Base-by-base conservation (phyloP, 1,284 basidiomycete species). In the Pseudozyma hubeiensis region DNA sequence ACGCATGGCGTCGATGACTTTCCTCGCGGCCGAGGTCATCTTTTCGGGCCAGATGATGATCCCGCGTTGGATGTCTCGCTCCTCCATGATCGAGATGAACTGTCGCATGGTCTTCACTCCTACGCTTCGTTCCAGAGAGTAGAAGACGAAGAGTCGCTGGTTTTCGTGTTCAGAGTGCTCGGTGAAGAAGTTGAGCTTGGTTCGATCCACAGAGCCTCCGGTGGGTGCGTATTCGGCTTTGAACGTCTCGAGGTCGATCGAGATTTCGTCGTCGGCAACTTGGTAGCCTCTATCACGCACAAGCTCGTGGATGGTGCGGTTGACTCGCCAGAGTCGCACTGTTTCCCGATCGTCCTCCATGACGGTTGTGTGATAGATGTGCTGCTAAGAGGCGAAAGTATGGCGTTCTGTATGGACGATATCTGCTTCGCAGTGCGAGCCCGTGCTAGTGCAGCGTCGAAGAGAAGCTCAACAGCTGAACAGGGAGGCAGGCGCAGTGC, bases 1-100 rank as follows among this genome's bases (percentile, higher is more conserved):
- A 85, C 56, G 91, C 80, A 83, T 83, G 0, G 80, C 82, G 17
- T 84, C 82, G 39, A 83, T 83, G 30, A 83, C 82, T 87, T 98
- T 99, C 80, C 93, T 90, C 7, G 97, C 97, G 3, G 94, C 93
- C 11, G 94, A 91, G 7, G 96, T 97, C 92, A 99, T 97, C 82
- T 92, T 95, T 51, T 93, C 93, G 29, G 93, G 91, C 87, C 94
- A 98, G 76, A 99, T 93, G 69, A 99, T 93, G 84, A 99, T 92
- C 7, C 96, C 97, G 71, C 92, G 88, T 78, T 90, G 89, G 49
- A 98, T 97, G 59, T 89, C 89, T 85, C 94, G 92, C 84, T 79
- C 75, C 58, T 84, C 82, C 56, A 84, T 72, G 24, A 79, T 76
- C 40, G 63, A 59, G 55, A 84, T 78, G 61, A 84, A 84, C 30